Evolutionary conservation across 306 rosid genomes (phyloP).

Genomic region (Vigna nakashimae): DNA sequence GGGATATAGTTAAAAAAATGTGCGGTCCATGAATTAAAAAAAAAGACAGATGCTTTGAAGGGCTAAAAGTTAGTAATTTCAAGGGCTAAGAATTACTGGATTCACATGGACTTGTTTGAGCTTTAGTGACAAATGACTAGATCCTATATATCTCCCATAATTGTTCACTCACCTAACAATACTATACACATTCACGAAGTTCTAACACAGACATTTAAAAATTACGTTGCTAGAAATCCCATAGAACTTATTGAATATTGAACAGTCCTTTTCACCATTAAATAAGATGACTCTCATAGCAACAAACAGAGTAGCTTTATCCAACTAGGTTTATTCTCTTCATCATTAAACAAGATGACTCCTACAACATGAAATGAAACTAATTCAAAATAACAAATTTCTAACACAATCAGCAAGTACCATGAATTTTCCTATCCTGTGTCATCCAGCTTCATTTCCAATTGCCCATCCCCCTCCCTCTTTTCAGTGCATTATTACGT

Average conservation of each 20-base stretch:
- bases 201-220: slow-evolving; percentile 1
- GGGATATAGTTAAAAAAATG: background rate
- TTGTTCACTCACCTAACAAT: slow-evolving; percentile 1
- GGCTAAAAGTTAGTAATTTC: background rate
- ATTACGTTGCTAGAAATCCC: background rate
- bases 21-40: slow-evolving; percentile 2
- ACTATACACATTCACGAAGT: slow-evolving; percentile 23
- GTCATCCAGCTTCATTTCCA: slow-evolving; percentile 16
- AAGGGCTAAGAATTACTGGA: background rate
- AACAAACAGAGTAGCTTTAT: too few species aligned
- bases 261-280: slow-evolving; percentile 16
- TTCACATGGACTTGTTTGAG: background rate
- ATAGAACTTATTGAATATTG: background rate
- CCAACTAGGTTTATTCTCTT: background rate
- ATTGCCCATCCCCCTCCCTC: background rate
- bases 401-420: background rate
- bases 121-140: background rate
- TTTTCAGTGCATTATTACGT: background rate
- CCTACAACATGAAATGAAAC: slow-evolving; percentile 3
- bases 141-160: background rate
- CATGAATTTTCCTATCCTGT: slow-evolving; percentile 8
- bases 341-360: slow-evolving; percentile 1
- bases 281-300: background rate
- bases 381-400: slow-evolving; percentile 3
- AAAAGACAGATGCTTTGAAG: slow-evolving; percentile 6